Conservation (phyloP, 2,329 filamentous ascomycete species). For the Penicillium sp. region DNA sequence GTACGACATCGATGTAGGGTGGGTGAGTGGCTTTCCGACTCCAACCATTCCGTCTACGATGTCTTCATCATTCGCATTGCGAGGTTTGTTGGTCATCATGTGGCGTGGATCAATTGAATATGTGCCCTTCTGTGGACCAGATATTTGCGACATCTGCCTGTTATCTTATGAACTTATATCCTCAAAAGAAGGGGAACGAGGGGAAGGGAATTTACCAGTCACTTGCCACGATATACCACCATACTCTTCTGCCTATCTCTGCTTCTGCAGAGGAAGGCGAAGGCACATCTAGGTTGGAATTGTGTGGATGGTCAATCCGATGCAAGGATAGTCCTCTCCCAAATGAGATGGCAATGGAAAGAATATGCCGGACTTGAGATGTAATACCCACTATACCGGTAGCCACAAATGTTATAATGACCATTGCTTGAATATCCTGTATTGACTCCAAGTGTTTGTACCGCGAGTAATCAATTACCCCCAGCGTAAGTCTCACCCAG, state of each 20-base stretch:
- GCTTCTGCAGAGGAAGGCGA: conserved; percentile 24
- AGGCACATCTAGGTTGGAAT: conserved; percentile 12
- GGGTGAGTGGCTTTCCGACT: conserved; percentile 17
- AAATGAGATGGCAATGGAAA: conserved; percentile 29
- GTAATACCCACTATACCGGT: conserved; percentile 36
- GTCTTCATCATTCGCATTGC: conserved; percentile 36
- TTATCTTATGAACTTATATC: not conserved
- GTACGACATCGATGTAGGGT: conserved; percentile 41
- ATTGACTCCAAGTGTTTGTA: conserved; percentile 22
- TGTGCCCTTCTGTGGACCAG: conserved; percentile 34
- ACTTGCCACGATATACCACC: conserved; percentile 40
- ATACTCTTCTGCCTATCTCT: conserved; percentile 39
- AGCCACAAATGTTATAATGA: conserved; percentile 34
- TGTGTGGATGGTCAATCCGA: conserved; percentile 17
- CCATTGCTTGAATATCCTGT: conserved; percentile 36
- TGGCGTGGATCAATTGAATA: conserved; percentile 38
- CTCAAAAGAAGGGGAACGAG: not conserved
- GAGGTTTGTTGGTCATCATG: conserved; percentile 38
- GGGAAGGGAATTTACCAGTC: conserved; percentile 31
- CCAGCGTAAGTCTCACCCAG: conserved; percentile 32
- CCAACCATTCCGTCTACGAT: conserved; percentile 27
- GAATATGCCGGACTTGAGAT: conserved; percentile 29
- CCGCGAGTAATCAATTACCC: conserved; percentile 33
- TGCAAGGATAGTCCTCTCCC: conserved; percentile 17
- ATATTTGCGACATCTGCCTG: conserved; percentile 32